These are phyloP conservation scores for Tilletia caries DNA, from an alignment of 1,284 basidiomycete genomes.

Conservation along the genomic window DNA sequence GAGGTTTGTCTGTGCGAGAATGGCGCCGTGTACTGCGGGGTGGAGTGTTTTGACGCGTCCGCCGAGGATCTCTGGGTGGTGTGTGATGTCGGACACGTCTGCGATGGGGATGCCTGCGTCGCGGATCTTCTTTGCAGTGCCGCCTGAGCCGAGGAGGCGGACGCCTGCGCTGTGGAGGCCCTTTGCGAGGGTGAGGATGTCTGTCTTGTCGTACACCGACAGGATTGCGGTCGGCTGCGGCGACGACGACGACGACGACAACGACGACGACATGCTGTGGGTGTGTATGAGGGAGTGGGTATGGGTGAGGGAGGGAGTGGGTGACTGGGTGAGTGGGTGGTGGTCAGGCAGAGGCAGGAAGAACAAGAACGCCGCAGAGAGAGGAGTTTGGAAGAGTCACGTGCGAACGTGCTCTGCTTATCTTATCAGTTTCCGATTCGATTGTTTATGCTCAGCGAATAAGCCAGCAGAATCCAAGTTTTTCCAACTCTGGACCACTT, in stretches of 20 bases:
- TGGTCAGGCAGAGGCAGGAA: background rate
- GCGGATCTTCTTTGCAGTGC: slow-evolving; percentile 95
- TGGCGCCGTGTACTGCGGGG: slow-evolving; percentile 92
- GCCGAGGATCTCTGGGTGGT: slow-evolving; percentile 98
- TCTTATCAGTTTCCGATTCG: too few relatives aligned
- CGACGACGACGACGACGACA: background rate
- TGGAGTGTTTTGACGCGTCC: slow-evolving; percentile 99
- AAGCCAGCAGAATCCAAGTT: too few relatives aligned
- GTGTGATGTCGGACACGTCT: slow-evolving; percentile 96
- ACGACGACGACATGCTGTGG: background rate
- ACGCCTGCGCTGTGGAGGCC: slow-evolving; percentile 78
- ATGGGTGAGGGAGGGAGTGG: too few relatives aligned
- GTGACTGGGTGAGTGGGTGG: too few relatives aligned
- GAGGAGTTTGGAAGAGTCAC: too few relatives aligned
- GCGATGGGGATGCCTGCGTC: slow-evolving; percentile 90
- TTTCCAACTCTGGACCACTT: too few relatives aligned
- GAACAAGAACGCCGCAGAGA: background rate
- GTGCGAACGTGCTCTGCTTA: too few relatives aligned
- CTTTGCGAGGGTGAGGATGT: slow-evolving; percentile 81
- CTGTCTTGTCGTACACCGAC: slow-evolving; percentile 95
- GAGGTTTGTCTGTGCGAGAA: slow-evolving; percentile 49
- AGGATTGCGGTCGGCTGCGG: slow-evolving; percentile 65
- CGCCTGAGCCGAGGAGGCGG: slow-evolving; percentile 86
- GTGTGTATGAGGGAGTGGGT: background rate
- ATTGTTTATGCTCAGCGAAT: too few relatives aligned